These are phyloP conservation scores for Sideroxylon spinosum DNA, from an alignment of 179 eudicot genomes.

Conservation along the genomic window DNA sequence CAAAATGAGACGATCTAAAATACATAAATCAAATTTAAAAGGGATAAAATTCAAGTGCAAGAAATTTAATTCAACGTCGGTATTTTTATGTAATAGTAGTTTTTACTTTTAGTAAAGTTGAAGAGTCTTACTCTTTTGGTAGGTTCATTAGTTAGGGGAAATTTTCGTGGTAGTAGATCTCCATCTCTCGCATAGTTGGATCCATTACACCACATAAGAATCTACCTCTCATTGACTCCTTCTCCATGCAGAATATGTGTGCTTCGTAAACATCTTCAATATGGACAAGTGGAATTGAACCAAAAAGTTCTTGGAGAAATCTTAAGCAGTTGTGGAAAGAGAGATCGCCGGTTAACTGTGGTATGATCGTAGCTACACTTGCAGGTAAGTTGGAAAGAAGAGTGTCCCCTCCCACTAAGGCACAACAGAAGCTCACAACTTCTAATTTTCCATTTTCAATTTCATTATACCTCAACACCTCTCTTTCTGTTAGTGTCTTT, in stretches of 20 bases:
- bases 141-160: background rate
- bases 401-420: conserved; percentile 9
- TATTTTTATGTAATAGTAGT: no score
- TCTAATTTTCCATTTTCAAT: conserved; percentile 3
- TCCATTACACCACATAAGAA: conserved; percentile 5
- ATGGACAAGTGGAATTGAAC: conserved; percentile 7
- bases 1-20: no score
- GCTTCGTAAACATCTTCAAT: conserved; percentile 17
- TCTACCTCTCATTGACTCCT: conserved; percentile 6
- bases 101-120: no score
- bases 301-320: conserved; percentile 7
- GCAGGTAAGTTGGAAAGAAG: background rate
- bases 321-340: background rate
- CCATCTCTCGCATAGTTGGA: conserved; percentile 2
- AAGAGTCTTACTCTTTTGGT: conserved; percentile 7
- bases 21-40: no score
- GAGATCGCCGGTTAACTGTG: conserved; percentile 1
- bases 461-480: conserved; percentile 17
- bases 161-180: conserved; percentile 3
- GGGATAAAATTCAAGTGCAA: no score
- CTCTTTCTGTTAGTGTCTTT: conserved; percentile 9
- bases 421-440: conserved; percentile 13
- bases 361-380: background rate
- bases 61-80: no score
- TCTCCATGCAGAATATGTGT: conserved; percentile 19